Conservation (phyloP, 768 basidiomycete genomes). For the Gautieria morchelliformis region DNA sequence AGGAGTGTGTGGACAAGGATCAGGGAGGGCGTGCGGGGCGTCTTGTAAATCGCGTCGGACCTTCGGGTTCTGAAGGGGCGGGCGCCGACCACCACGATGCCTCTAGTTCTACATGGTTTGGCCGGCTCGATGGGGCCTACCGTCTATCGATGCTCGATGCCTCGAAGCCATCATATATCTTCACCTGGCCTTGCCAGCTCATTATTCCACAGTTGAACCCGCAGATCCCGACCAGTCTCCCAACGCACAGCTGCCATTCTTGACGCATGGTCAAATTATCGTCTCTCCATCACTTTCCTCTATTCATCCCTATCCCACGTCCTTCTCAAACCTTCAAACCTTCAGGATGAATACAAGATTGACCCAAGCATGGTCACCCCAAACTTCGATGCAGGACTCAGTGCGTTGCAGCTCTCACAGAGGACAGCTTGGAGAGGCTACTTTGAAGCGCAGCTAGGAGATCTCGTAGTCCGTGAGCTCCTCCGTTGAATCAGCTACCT, state of each 20-base stretch:
- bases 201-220: slow-evolving; percentile 52
- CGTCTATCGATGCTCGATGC: slow-evolving; percentile 59
- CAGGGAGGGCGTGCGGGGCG: too few relatives aligned
- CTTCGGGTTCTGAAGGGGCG: too few relatives aligned
- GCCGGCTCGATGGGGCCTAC: slow-evolving; percentile 56
- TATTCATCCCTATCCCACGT: slow-evolving; percentile 35
- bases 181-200: slow-evolving; percentile 59
- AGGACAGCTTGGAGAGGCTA: slow-evolving; percentile 63
- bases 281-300: slow-evolving; percentile 68
- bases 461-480: slow-evolving; percentile 50
- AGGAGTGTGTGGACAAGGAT: too few relatives aligned
- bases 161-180: slow-evolving; percentile 59
- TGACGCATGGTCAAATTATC: too few relatives aligned
- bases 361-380: slow-evolving; percentile 21
- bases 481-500: too few relatives aligned
- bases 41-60: too few relatives aligned
- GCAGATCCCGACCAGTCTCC: slow-evolving; percentile 66
- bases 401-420: slow-evolving; percentile 33
- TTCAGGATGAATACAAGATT: slow-evolving; percentile 4
- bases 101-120: slow-evolving; percentile 48
- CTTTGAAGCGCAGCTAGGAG: slow-evolving; percentile 54
- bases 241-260: slow-evolving; percentile 59
- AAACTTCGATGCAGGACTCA: slow-evolving; percentile 39
- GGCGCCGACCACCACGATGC: too few relatives aligned
- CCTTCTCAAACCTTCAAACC: background rate